Base-by-base conservation (phyloP, 2,329 filamentous ascomycete species). In the Colletotrichum lindemuthianum region DNA sequence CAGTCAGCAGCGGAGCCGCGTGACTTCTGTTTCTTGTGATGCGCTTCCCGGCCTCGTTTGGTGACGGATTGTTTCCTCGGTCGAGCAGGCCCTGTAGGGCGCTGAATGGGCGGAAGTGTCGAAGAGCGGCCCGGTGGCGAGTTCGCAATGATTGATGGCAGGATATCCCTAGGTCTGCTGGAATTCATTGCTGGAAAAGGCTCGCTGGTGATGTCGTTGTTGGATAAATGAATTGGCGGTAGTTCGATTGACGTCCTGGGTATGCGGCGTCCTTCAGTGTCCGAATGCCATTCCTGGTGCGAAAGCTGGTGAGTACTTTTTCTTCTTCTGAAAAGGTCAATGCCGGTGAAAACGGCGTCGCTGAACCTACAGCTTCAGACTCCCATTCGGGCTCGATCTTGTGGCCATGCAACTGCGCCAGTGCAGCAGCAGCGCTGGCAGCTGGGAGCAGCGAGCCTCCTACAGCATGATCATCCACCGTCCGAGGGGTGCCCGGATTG, bases 81-180 rank as follows among this genome's bases (percentile, higher is more conserved):
- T 60, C 93, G 86, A 59, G 85, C 88, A 24, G 88, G 84, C 44
- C 91, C 92, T 43, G 92, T 81, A 45, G 88, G 85, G 64, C 92
- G 86, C 70, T 96, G 92, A 54, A 95, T 85, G 4, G 94, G 93
- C 34, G 94, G 93, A 32, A 97, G 84, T 1, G 93, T 97, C 1
- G 93, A 94, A 12, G 93, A 96, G 67, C 94, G 91, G 59, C 91
- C 92, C 7, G 93, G 91, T 1, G 93, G 94, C 9, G 94, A 97
- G 65, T 90, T 90, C 56, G 87, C 86, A 41, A 97, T 80, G 61
- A 96, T 92, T 1, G 93, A 97, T 2, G 93, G 92, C 7, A 97
- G 85, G 54, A 96, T 83, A 71, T 95, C 92, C 72, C 91, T 86
- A 61, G 87, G 88, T 69, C 88, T 85, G 68, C 80, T 79, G 44